Evolutionary conservation across 805 yeast species (phyloP).

Genomic region (Nakazawaea peltata): DNA sequence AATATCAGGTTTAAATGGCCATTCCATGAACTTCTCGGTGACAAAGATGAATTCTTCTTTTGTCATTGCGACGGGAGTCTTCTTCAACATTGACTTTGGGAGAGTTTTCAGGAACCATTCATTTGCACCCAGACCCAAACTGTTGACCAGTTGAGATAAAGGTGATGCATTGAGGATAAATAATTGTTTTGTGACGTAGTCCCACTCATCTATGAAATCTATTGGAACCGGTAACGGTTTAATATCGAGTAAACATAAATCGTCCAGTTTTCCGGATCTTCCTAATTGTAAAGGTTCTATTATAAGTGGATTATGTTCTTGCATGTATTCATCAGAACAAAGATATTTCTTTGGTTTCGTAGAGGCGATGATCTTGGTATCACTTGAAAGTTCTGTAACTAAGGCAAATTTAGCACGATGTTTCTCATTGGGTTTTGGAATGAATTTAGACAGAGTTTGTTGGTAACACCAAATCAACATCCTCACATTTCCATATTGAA

Average conservation of each 20-base stretch:
- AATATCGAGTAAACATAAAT: slow-evolving; percentile 22
- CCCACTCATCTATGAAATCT: slow-evolving; percentile 47
- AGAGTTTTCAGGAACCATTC: slow-evolving; percentile 34
- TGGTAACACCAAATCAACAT: slow-evolving; percentile 66
- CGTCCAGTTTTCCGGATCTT: slow-evolving; percentile 26
- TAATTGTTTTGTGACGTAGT: slow-evolving; percentile 56
- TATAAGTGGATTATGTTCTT: slow-evolving; percentile 22
- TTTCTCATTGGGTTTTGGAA: slow-evolving; percentile 44
- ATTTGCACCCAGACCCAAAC: slow-evolving; percentile 78
- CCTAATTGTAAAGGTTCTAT: slow-evolving; percentile 22
- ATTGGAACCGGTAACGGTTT: slow-evolving; percentile 14
- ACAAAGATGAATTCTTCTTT: slow-evolving; percentile 47
- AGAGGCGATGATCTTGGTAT: slow-evolving; percentile 46
- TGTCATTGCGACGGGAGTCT: slow-evolving; percentile 39
- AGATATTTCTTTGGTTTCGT: slow-evolving; percentile 10
- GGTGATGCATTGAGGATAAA: slow-evolving; percentile 40
- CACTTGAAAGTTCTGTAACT: slow-evolving; percentile 57
- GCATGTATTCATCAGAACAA: slow-evolving; percentile 15
- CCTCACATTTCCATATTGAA: slow-evolving; percentile 57
- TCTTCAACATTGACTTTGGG: slow-evolving; percentile 31
- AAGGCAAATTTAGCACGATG: slow-evolving; percentile 57
- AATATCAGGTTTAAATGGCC: slow-evolving; percentile 83
- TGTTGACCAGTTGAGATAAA: slow-evolving; percentile 35
- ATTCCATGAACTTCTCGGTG: slow-evolving; percentile 44
- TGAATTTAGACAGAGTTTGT: slow-evolving; percentile 49